Percentiles rank a stretch among this genome's conserved stretches.
phyloP scores from a whole-genome alignment of 2,329 filamentous ascomycete genomes.

The Sordariomycetes sp. region DNA sequence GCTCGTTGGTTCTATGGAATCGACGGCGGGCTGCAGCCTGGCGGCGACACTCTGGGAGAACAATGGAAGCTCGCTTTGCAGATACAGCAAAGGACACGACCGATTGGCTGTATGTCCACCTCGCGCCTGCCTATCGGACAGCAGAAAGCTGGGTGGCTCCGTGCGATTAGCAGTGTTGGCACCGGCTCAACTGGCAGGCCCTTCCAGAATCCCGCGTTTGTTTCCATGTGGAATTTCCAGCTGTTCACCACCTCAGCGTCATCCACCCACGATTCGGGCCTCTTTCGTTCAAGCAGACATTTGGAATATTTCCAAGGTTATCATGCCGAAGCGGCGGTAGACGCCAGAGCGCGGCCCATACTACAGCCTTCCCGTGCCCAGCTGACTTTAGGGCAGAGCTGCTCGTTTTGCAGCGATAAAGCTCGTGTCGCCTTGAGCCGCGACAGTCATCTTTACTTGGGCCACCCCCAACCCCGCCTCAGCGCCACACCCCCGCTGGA shows the following conservation, averaged over 20 bases:
- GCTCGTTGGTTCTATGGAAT: no score
- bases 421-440: background rate
- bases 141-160: no score
- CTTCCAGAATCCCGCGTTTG: background rate
- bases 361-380: background rate
- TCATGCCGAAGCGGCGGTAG: background rate
- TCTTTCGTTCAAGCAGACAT: background rate
- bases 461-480: conserved; percentile 8
- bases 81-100: no score
- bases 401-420: background rate
- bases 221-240: background rate
- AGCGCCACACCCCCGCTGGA: background rate
- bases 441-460: conserved; percentile 2
- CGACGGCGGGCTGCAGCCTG: no score
- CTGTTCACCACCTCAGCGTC: background rate
- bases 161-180: no score
- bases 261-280: background rate
- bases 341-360: background rate
- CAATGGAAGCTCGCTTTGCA: no score
- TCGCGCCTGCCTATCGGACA: no score
- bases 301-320: background rate
- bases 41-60: no score
- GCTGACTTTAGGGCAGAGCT: background rate
- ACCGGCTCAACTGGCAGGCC: no score
- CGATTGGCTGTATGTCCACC: no score